Percentiles rank a stretch among this genome's conserved stretches.
These are phyloP conservation scores for Stentor roeselii DNA, from an alignment of 73 alveolate genomes.

Conservation along the genomic window DNA sequence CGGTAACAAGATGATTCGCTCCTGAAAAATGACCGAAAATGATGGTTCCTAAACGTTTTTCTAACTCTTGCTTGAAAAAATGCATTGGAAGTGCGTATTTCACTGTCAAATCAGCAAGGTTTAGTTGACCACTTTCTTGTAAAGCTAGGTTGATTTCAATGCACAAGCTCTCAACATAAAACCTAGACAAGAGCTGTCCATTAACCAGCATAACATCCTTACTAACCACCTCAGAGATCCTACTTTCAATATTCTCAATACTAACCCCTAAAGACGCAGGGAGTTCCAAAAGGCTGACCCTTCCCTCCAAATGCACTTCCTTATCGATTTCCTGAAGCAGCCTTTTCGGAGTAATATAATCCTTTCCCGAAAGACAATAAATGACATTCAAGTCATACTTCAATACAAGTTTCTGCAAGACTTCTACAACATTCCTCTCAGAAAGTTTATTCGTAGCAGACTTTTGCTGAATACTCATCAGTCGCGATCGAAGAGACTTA, in stretches of 20 bases:
- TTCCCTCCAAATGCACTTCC: slow-evolving; percentile 12
- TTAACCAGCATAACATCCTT: not conserved
- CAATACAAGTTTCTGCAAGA: not conserved
- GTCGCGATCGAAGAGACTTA: not conserved
- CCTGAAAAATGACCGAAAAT: not conserved
- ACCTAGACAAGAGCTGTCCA: not conserved
- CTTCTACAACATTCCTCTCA: slow-evolving; percentile 10
- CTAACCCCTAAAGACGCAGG: not conserved
- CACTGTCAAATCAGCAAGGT: not conserved
- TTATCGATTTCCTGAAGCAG: not conserved
- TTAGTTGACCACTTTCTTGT: not conserved
- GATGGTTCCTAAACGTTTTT: not conserved
- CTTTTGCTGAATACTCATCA: slow-evolving; percentile 9
- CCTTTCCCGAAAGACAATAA: not conserved
- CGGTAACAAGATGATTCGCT: not conserved
- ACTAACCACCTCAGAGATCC: not conserved
- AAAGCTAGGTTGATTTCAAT: not conserved
- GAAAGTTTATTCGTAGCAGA: not conserved
- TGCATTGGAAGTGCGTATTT: slow-evolving; percentile 20
- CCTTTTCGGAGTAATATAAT: slow-evolving; percentile 15
- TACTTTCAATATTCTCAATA: not conserved
- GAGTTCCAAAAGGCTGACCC: not conserved
- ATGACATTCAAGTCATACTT: not conserved
- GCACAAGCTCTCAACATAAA: not conserved
- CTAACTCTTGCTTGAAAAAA: not conserved